These are phyloP conservation scores for Vitis hybrid DNA, from an alignment of 177 flowering plant species.

Conservation along the genomic window DNA sequence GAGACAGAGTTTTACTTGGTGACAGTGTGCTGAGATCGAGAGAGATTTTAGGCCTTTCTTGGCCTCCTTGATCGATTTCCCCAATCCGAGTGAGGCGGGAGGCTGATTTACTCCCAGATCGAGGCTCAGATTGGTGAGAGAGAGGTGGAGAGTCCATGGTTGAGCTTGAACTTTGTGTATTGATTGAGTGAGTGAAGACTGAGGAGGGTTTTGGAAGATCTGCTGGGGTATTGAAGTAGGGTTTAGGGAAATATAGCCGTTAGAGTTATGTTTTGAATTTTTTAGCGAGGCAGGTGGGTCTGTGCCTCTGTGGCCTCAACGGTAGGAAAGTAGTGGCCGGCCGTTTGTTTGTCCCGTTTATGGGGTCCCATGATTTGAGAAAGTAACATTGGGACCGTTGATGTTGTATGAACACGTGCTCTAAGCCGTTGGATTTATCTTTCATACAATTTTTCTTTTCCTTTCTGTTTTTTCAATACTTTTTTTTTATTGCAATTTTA, in stretches of 20 bases:
- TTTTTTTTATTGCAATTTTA: too few relatives aligned
- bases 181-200: background rate
- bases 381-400: too few relatives aligned
- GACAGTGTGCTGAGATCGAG: slow-evolving; percentile 35
- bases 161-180: background rate
- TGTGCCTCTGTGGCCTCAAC: slow-evolving; percentile 13
- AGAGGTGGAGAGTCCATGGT: slow-evolving; percentile 43
- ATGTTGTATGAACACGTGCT: too few relatives aligned
- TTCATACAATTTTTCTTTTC: too few relatives aligned
- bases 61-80: slow-evolving; percentile 16
- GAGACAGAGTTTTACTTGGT: slow-evolving; percentile 26
- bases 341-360: slow-evolving; percentile 7
- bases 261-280: slow-evolving; percentile 4
- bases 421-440: too few relatives aligned
- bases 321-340: slow-evolving; percentile 5
- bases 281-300: slow-evolving; percentile 2
- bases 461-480: too few relatives aligned
- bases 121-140: slow-evolving; percentile 21
- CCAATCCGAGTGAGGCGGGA: slow-evolving; percentile 45
- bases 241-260: slow-evolving; percentile 15
- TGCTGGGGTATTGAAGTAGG: background rate
- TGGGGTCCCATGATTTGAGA: too few relatives aligned
- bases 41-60: slow-evolving; percentile 22
- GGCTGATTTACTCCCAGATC: slow-evolving; percentile 38
- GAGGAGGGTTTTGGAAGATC: background rate